Percentiles rank a stretch among this genome's conserved stretches.
Conservation (phyloP, 2,329 filamentous ascomycete species). For the Dothideomycetes sp. region DNA sequence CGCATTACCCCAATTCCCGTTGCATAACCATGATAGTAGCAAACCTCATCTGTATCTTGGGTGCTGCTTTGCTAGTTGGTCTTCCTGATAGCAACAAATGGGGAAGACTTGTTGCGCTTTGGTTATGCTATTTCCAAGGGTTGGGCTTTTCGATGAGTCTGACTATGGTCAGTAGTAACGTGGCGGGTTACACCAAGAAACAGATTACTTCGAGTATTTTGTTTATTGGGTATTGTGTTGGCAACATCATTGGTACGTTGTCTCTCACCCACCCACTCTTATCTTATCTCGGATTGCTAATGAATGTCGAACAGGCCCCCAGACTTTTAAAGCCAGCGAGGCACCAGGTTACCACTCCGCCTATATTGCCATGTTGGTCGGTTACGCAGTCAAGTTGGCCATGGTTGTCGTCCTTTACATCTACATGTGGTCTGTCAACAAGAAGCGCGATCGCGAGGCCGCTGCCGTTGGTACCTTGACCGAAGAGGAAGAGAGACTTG, state of each 20-base stretch:
- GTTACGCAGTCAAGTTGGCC: slow-evolving; percentile 45
- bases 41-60: slow-evolving; percentile 47
- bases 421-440: slow-evolving; percentile 49
- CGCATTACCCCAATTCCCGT: slow-evolving; percentile 43
- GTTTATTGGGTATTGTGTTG: slow-evolving; percentile 46
- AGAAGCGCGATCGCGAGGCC: slow-evolving; percentile 43
- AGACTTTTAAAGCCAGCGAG: slow-evolving; percentile 44
- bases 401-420: slow-evolving; percentile 43
- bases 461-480: slow-evolving; percentile 23
- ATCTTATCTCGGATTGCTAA: not conserved
- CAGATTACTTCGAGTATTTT: slow-evolving; percentile 42
- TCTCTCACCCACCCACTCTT: too few species aligned
- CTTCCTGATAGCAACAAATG: slow-evolving; percentile 45
- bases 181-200: slow-evolving; percentile 49
- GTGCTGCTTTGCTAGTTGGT: slow-evolving; percentile 43
- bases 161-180: slow-evolving; percentile 45
- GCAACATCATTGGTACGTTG: slow-evolving; percentile 28
- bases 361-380: slow-evolving; percentile 48
- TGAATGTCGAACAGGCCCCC: slow-evolving; percentile 36
- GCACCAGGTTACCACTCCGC: slow-evolving; percentile 42
- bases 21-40: slow-evolving; percentile 49
- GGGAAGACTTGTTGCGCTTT: slow-evolving; percentile 48
- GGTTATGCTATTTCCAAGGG: slow-evolving; percentile 48
- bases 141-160: slow-evolving; percentile 46
- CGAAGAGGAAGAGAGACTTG: slow-evolving; percentile 40